Evolutionary conservation across 768 basidiomycete genomes (phyloP).

Genomic region (Pleurotus pulmonarius): DNA sequence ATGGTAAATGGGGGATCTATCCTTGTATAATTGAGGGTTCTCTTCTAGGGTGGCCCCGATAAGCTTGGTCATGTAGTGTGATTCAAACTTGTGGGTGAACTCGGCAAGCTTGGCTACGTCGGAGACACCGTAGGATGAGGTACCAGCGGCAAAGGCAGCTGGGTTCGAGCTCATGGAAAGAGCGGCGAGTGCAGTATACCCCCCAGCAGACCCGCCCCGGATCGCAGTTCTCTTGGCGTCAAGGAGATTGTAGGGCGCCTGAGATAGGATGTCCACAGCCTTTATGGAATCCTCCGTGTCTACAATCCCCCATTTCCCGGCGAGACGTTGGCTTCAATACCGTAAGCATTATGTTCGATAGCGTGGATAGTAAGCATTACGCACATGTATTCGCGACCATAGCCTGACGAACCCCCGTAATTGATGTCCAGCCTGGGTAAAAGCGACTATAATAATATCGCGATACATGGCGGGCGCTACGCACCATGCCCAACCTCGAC

Average conservation of each 20-base stretch:
- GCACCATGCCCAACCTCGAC: slow-evolving; percentile 72
- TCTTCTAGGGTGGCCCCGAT: slow-evolving; percentile 56
- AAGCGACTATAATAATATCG: slow-evolving; percentile 9
- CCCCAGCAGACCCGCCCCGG: slow-evolving; percentile 72
- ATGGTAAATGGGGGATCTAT: slow-evolving; percentile 60
- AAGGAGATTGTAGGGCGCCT: slow-evolving; percentile 45
- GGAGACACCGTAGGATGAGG: slow-evolving; percentile 66
- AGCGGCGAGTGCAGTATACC: slow-evolving; percentile 60
- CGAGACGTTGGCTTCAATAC: slow-evolving; percentile 40
- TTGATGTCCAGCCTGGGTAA: slow-evolving; percentile 64
- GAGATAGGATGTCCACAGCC: slow-evolving; percentile 49
- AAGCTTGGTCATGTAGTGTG: slow-evolving; percentile 53
- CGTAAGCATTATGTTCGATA: neutral
- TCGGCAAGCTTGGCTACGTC: slow-evolving; percentile 54
- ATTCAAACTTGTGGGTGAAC: slow-evolving; percentile 74
- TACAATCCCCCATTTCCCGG: slow-evolving; percentile 67
- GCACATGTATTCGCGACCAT: slow-evolving; percentile 59
- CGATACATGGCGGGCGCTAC: slow-evolving; percentile 7
- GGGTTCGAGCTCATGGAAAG: slow-evolving; percentile 35
- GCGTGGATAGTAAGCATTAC: too few species aligned
- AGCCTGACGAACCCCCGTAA: slow-evolving; percentile 73
- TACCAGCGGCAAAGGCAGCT: slow-evolving; percentile 56
- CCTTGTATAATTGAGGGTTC: slow-evolving; percentile 53
- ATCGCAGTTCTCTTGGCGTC: slow-evolving; percentile 65
- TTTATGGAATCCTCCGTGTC: slow-evolving; percentile 66